Conservation (phyloP, 108 stramenopile genomes). For the Nitzschia putrida region DNA sequence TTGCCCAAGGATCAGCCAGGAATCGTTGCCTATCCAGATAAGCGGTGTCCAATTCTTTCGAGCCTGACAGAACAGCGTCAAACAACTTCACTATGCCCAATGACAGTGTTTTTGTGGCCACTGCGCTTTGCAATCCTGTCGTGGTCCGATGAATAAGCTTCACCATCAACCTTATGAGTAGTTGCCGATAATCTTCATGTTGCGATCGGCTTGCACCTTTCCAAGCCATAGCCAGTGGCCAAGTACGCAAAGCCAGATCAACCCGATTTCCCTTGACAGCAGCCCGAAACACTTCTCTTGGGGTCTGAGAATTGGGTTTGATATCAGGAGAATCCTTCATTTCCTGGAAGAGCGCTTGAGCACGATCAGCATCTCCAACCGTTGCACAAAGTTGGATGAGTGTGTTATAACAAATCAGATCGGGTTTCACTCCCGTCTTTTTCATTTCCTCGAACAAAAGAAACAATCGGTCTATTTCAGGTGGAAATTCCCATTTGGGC, state of each 20-base stretch:
- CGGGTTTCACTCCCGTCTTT: conserved; percentile 61
- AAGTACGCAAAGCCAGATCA: conserved; percentile 57
- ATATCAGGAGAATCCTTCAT: conserved; percentile 51
- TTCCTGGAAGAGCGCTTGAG: conserved; percentile 53
- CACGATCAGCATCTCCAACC: conserved; percentile 65
- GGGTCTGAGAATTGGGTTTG: conserved; percentile 68
- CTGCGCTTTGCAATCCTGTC: no score
- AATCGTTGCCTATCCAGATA: conserved; percentile 11
- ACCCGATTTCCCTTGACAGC: conserved; percentile 58
- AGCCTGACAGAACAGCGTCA: conserved; percentile 15
- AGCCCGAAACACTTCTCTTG: conserved; percentile 62
- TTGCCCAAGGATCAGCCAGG: conserved; percentile 16
- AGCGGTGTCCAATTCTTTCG: conserved; percentile 28
- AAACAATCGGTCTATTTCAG: conserved; percentile 57
- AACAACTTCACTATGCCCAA: conserved; percentile 20
- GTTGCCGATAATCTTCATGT: no score
- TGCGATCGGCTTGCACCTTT: no score
- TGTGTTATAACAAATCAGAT: conserved; percentile 84
- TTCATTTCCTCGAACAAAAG: conserved; percentile 86
- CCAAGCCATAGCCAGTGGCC: conserved; percentile 48
- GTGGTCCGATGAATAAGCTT: background rate
- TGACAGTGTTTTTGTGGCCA: no score
- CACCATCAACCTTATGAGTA: background rate
- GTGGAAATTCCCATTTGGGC: no score
- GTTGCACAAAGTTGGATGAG: conserved; percentile 75